phyloP scores from a whole-genome alignment of 495 filamentous ascomycete species.

The Lasiosphaeris hirsuta region DNA sequence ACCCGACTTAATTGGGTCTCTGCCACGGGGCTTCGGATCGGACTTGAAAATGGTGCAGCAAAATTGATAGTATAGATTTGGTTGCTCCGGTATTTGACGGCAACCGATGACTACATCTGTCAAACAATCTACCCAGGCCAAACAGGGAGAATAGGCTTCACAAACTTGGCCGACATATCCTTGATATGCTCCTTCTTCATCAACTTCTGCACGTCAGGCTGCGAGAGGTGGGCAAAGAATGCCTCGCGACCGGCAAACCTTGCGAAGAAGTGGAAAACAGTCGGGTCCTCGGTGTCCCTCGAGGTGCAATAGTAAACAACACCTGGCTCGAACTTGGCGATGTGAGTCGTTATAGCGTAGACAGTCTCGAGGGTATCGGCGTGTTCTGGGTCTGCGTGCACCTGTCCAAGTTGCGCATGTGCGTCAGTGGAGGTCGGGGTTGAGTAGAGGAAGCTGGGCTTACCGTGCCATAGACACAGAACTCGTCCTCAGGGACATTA shows the following conservation, averaged over 20 bases:
- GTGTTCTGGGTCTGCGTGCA: conserved; percentile 34
- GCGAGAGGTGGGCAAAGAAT: conserved; percentile 32
- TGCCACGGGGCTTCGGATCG: too few relatives aligned
- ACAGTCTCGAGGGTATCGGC: conserved; percentile 33
- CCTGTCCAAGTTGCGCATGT: conserved; percentile 6
- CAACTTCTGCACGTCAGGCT: conserved; percentile 34
- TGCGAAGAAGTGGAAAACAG: conserved; percentile 40
- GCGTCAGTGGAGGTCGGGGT: too few relatives aligned
- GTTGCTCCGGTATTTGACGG: too few relatives aligned
- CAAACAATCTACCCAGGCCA: too few relatives aligned
- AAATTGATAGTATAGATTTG: too few relatives aligned
- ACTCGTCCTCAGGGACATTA: conserved; percentile 15
- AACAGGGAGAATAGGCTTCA: not conserved
- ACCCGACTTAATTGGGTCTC: too few relatives aligned
- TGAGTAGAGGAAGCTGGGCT: not conserved
- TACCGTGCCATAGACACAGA: conserved; percentile 15
- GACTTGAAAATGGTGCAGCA: too few relatives aligned
- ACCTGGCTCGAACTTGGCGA: conserved; percentile 31
- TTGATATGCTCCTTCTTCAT: conserved; percentile 27
- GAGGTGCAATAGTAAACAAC: conserved; percentile 33
- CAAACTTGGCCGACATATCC: conserved; percentile 30
- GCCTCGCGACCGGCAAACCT: conserved; percentile 26
- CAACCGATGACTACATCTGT: too few relatives aligned
- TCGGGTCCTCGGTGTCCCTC: conserved; percentile 26
- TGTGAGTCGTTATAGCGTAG: conserved; percentile 33